Evolutionary conservation across 805 yeast species (phyloP).

Genomic region (Candida schatavii): DNA sequence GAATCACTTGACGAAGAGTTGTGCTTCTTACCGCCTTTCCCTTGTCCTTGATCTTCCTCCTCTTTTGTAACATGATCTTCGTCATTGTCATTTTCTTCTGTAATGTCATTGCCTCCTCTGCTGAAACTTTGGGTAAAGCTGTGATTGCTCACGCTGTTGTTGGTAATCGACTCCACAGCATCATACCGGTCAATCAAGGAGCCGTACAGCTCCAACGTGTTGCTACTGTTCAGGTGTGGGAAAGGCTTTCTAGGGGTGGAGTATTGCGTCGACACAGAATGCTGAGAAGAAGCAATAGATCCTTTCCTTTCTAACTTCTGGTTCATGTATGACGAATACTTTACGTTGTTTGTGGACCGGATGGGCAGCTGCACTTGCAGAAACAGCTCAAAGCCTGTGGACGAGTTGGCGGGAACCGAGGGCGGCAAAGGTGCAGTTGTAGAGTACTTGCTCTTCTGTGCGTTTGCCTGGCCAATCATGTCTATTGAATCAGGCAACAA

Average conservation of each 20-base stretch:
- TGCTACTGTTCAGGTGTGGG: slow-evolving; percentile 14
- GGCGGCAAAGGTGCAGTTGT: slow-evolving; percentile 24
- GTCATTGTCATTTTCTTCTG: slow-evolving; percentile 1
- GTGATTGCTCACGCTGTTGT: not conserved
- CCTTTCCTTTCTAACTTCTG: slow-evolving; percentile 4
- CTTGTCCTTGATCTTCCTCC: not conserved
- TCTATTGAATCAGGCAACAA: slow-evolving; percentile 20
- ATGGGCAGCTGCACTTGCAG: slow-evolving; percentile 16
- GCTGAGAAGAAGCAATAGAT: not conserved
- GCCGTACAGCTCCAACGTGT: slow-evolving; percentile 22
- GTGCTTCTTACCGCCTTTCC: not conserved
- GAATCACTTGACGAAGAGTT: slow-evolving; percentile 5
- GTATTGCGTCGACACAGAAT: not conserved
- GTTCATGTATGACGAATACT: slow-evolving; percentile 15
- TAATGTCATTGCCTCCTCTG: not conserved
- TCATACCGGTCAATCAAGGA: slow-evolving; percentile 31
- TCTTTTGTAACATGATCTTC: slow-evolving; percentile 1
- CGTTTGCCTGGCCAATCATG: slow-evolving; percentile 9
- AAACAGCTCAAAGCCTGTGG: slow-evolving; percentile 1
- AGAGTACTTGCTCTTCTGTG: slow-evolving; percentile 10
- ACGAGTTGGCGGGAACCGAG: slow-evolving; percentile 4
- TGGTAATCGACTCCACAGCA: slow-evolving; percentile 9
- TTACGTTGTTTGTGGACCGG: slow-evolving; percentile 13
- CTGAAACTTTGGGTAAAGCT: not conserved
- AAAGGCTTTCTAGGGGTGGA: slow-evolving; percentile 1